A percentile compares a stretch with the other conserved stretches of the same genome.
Conservation (phyloP, 2,329 filamentous ascomycete genomes). For the Neopestalotiopsis rosae region DNA sequence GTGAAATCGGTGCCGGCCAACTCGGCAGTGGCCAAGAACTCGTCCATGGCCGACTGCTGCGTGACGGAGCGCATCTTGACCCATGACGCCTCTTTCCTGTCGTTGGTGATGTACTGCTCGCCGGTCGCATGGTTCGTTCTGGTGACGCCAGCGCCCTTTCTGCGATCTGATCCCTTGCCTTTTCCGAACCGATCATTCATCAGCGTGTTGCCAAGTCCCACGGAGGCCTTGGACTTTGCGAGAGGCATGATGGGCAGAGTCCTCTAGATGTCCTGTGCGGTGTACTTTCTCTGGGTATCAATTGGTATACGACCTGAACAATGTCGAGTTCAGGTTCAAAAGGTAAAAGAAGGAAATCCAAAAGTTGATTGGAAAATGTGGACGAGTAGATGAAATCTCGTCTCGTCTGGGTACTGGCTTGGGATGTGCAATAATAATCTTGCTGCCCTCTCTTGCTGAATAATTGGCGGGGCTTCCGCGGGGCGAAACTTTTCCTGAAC, state of each 20-base stretch:
- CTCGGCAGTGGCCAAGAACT: slow-evolving; percentile 95
- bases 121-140: slow-evolving; percentile 81
- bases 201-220: slow-evolving; percentile 93
- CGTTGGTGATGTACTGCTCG: slow-evolving; percentile 89
- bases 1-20: slow-evolving; percentile 98
- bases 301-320: background rate
- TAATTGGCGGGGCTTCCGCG: slow-evolving; percentile 22
- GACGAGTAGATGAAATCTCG: slow-evolving; percentile 2
- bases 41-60: slow-evolving; percentile 93
- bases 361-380: background rate
- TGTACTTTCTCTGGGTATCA: background rate
- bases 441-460: slow-evolving; percentile 17
- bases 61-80: slow-evolving; percentile 99
- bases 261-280: background rate
- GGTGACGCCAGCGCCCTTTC: slow-evolving; percentile 64
- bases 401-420: background rate
- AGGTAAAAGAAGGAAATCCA: background rate
- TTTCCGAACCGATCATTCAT: slow-evolving; percentile 99
- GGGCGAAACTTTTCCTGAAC: slow-evolving; percentile 20
- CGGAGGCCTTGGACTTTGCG: slow-evolving; percentile 92
- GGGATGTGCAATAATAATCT: background rate
- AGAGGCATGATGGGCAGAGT: slow-evolving; percentile 53
- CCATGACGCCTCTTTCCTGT: slow-evolving; percentile 89
- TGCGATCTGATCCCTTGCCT: slow-evolving; percentile 83
- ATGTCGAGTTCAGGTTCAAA: background rate